Evolutionary conservation across 2,329 filamentous ascomycete species (phyloP), one percentile per base, ranked within the genome.

Genomic region (Epichloe coenophiala): DNA sequence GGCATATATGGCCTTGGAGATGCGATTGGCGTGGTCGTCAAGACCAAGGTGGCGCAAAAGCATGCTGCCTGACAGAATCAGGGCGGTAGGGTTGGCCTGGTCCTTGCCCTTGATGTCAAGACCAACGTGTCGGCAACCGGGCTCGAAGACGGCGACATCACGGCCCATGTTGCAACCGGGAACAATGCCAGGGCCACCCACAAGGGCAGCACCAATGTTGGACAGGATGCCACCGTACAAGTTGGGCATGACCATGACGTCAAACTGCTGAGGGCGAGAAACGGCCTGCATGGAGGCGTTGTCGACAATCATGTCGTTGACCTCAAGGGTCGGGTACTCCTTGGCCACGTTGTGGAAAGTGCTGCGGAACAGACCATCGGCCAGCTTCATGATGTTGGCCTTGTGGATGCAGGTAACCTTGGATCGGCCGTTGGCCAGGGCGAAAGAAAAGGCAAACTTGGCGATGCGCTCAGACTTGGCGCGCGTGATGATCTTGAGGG

Each of bases 381-480:
- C 91, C 53, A 98, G 80, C 81, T 98, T 98, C 93, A 98, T 98
- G 77, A 98, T 98, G 80, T 98, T 98, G 74, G 93, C 93, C 81
- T 98, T 98, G 85, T 98, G 93, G 68, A 98, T 97, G 77, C 91
- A 96, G 59, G 93, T 97, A 52, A 98, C 88, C 86, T 97, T 97
- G 80, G 94, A 91, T 68, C 93, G 83, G 81, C 94, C 91, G 80
- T 98, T 98, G 72, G 93, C 93, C 53, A 97, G 84, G 53, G 93
- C 93, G 66, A 98, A 98, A 67, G 86, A 85, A 71, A 97, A 97
- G 59, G 93, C 93, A 67, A 98, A 98, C 75, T 95, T 95, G 74
- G 91, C 88, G 65, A 98, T 98, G 68, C 93, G 88, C 83, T 98
- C 93, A 51, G 89, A 95, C 81, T 98, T 97, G 71, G 89, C 89